Evolutionary conservation across 1,139 yeast species (phyloP), one percentile per base, ranked within the genome.

Genomic region (Geotrichum reessii): DNA sequence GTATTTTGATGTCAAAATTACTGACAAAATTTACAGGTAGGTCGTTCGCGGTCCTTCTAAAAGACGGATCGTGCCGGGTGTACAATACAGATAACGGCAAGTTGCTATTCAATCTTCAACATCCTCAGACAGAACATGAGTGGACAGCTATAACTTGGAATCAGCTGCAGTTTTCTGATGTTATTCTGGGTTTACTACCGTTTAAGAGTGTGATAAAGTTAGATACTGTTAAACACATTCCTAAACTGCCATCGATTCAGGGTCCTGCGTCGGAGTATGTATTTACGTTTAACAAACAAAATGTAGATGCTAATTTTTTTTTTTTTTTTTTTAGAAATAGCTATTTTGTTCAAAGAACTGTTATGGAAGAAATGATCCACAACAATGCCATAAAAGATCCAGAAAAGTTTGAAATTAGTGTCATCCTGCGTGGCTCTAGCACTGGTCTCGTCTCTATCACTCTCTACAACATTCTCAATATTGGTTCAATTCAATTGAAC

Each of bases 31-130:
- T 14, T 14, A 17, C 72, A 61, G 81, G 81, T 1, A 70, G 71
- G 46, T 73, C 68, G 58, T 75, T 83, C 60, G 81, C 80, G 28
- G 71, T 81, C 17, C 68, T 79, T 1, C 82, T 83, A 1, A 62
- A 70, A 0, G 84, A 81, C 62, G 75, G 76, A 1, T 65, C 72
- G 14, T 76, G 79, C 52, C 77, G 79, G 62, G 70, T 82, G 3
- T 80, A 79, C 61, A 82, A 80, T 63, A 73, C 83, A 7, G 79
- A 81, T 64, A 77, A 73, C 44, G 85, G 85, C 0, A 72, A 69
- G 12, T 67, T 61, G 2, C 54, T 66, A 33, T 78, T 51, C 63
- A 79, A 19, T 22, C 54, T 53, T 6, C 44, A 46, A 24, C 49
- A 17, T 12, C 44, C 47, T 8, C 25, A 24, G 46, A 28, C 49